These are phyloP conservation scores for Sclerotinia trifoliorum DNA, from an alignment of 2,329 filamentous ascomycete genomes.

Conservation along the genomic window DNA sequence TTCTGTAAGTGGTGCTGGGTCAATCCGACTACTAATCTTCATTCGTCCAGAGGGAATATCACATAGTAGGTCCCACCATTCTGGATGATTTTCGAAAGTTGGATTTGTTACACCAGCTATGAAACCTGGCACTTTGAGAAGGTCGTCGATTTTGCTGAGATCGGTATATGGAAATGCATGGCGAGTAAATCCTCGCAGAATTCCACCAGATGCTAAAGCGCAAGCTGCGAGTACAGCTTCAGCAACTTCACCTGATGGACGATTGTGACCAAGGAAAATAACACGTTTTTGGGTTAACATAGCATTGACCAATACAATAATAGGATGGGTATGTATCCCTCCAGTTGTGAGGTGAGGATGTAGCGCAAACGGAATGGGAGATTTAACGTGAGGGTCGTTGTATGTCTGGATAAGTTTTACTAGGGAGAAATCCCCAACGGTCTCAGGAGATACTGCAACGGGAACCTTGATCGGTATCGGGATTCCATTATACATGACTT, in stretches of 20 bases:
- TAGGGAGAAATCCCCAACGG: constrained; percentile 94
- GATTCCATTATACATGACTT: constrained; percentile 92
- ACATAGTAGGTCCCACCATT: constrained; percentile 98
- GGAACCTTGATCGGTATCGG: constrained; percentile 96
- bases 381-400: constrained; percentile 75
- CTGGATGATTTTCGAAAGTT: constrained; percentile 88
- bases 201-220: constrained; percentile 84
- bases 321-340: constrained; percentile 84
- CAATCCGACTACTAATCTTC: constrained; percentile 89
- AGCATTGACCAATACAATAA: constrained; percentile 92
- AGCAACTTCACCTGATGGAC: constrained; percentile 92
- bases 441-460: constrained; percentile 89
- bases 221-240: constrained; percentile 98
- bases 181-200: constrained; percentile 90
- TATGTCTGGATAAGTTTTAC: constrained; percentile 98
- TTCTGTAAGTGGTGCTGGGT: constrained; percentile 76
- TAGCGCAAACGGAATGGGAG: constrained; percentile 77
- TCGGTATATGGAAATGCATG: constrained; percentile 98
- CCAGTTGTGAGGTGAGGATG: constrained; percentile 94
- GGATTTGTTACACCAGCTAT: constrained; percentile 98
- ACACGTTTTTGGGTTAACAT: constrained; percentile 94
- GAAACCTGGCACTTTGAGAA: constrained; percentile 93
- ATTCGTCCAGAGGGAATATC: constrained; percentile 89
- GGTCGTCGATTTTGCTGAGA: constrained; percentile 93
- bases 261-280: constrained; percentile 92